These are phyloP conservation scores for Lophiotrema nucula DNA, from an alignment of 495 filamentous ascomycete genomes.

Conservation along the genomic window DNA sequence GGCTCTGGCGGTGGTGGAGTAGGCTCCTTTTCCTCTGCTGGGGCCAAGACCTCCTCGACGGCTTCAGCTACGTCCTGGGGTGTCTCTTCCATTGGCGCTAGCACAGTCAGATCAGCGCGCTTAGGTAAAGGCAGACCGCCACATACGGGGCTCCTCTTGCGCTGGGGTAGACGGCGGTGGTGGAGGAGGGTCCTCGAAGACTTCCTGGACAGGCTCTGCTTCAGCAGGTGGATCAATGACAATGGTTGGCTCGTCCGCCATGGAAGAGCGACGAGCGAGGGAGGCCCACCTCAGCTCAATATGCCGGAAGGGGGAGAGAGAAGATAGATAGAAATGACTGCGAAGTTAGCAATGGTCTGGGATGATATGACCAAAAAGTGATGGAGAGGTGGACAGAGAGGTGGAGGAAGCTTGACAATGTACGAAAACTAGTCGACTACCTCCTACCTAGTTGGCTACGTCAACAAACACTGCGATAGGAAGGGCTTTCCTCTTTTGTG, in stretches of 20 bases:
- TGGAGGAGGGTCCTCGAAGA: slow-evolving; percentile 4
- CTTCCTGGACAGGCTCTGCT: neutral
- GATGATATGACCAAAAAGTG: neutral
- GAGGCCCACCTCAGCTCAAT: slow-evolving; percentile 3
- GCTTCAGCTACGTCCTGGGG: slow-evolving; percentile 3
- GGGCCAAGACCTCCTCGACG: slow-evolving; percentile 1
- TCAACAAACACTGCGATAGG: too few species aligned
- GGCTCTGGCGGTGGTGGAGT: neutral
- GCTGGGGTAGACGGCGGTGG: slow-evolving; percentile 19
- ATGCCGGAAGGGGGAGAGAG: neutral
- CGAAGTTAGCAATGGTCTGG: slow-evolving; percentile 1
- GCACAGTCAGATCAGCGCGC: neutral
- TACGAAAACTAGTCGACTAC: too few species aligned
- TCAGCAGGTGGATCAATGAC: slow-evolving; percentile 11
- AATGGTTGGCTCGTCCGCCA: slow-evolving; percentile 1
- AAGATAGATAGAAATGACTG: slow-evolving; percentile 8
- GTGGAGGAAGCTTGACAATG: neutral
- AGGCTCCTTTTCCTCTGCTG: neutral
- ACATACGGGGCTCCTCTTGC: slow-evolving; percentile 14
- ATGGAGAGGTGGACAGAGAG: slow-evolving; percentile 2
- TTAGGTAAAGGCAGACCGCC: neutral
- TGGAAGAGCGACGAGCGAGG: neutral
- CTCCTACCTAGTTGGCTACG: too few species aligned
- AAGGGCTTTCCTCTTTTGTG: too few species aligned
- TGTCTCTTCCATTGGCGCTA: slow-evolving; percentile 6